Percentiles rank a stretch among this genome's conserved stretches.
Evolutionary conservation across 352 stramenopile genomes (phyloP).

Genomic region (Thalassiosira sp.): DNA sequence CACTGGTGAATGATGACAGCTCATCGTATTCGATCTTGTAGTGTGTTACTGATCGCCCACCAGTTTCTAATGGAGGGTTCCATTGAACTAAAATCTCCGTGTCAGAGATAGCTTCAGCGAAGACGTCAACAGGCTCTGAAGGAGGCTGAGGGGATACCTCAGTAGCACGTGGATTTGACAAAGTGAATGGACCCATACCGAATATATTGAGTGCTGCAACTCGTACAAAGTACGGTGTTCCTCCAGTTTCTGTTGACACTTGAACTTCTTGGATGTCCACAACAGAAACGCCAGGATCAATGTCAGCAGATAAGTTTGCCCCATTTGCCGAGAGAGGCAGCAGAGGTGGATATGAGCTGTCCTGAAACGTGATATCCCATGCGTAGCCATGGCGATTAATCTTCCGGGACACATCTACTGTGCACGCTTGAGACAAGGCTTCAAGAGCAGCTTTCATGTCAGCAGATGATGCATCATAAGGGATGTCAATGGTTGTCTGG

Average conservation of each 20-base stretch:
- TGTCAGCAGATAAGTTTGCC: conserved; percentile 57
- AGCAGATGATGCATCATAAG: conserved; percentile 87
- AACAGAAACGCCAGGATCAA: conserved; percentile 68
- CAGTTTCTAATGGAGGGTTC: conserved; percentile 83
- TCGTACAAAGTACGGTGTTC: conserved; percentile 67
- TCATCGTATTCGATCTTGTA: conserved; percentile 92
- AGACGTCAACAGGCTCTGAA: conserved; percentile 59
- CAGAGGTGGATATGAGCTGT: conserved; percentile 41
- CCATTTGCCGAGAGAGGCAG: conserved; percentile 72
- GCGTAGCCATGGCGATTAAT: conserved; percentile 86
- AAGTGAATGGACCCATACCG: conserved; percentile 53
- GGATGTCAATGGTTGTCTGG: conserved; percentile 88
- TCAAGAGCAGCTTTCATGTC: conserved; percentile 93
- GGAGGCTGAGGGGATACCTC: conserved; percentile 66
- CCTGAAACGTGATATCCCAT: conserved; percentile 90
- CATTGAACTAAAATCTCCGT: conserved; percentile 79
- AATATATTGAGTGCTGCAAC: conserved; percentile 76
- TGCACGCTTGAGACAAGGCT: conserved; percentile 86
- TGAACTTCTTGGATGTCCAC: conserved; percentile 62
- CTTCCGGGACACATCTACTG: conserved; percentile 86
- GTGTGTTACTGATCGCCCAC: conserved; percentile 86
- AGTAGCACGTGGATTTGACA: conserved; percentile 66
- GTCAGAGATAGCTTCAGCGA: conserved; percentile 67
- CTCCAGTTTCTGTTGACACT: conserved; percentile 35
- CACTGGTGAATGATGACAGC: conserved; percentile 46